A percentile compares a stretch with the other conserved stretches of the same genome.
These are phyloP conservation scores for Pichia ethanolica DNA, from an alignment of 805 yeast genomes.

Conservation along the genomic window DNA sequence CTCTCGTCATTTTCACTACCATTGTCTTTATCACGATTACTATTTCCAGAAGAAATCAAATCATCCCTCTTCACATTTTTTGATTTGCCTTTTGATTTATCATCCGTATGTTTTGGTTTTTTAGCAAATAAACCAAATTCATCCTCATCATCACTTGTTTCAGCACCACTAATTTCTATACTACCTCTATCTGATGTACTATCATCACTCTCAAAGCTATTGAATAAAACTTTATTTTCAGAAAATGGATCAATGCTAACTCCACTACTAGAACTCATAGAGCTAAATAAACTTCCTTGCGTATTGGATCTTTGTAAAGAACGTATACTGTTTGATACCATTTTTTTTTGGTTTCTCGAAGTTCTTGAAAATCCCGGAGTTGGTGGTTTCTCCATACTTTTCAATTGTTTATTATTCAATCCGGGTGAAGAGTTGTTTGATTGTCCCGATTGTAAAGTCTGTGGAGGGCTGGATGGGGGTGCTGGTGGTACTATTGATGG, in stretches of 20 bases:
- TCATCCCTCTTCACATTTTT: no score
- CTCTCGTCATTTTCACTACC: conserved; percentile 20
- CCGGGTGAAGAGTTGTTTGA: neutral
- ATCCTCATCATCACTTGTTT: neutral
- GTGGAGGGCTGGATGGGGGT: neutral
- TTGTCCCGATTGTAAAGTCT: neutral
- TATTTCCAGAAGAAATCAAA: no score
- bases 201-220: conserved; percentile 17
- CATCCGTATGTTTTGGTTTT: conserved; percentile 40
- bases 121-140: conserved; percentile 44
- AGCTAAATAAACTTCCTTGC: conserved; percentile 8
- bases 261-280: conserved; percentile 8
- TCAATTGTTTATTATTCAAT: neutral
- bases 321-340: conserved; percentile 1
- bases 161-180: neutral
- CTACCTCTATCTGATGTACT: neutral
- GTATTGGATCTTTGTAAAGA: conserved; percentile 12
- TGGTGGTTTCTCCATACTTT: conserved; percentile 4
- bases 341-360: neutral
- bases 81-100: no score
- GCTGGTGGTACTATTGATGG: neutral
- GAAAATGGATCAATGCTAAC: conserved; percentile 43
- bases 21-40: no score
- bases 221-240: conserved; percentile 69
- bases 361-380: neutral